Evolutionary conservation across 2,329 filamentous ascomycete species (phyloP).

Genomic region (Colletotrichum eleusines): DNA sequence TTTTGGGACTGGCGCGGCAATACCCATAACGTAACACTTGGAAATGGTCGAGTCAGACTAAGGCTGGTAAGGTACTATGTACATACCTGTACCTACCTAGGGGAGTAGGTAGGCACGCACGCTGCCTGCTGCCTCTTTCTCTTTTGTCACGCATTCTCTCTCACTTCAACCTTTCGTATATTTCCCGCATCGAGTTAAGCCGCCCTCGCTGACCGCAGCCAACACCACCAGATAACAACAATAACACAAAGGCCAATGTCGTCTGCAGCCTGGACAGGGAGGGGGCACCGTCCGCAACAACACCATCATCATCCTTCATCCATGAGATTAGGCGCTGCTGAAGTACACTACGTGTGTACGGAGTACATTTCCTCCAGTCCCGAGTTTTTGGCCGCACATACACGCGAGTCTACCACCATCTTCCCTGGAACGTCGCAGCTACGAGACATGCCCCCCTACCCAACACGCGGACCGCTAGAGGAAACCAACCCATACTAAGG

Average conservation of each 20-base stretch:
- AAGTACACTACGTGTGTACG: not conserved
- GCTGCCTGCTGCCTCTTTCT: not conserved
- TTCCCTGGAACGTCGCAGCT: not conserved
- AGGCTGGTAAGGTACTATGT: no score
- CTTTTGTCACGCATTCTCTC: slow-evolving; percentile 9
- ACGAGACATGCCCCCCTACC: not conserved
- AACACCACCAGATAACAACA: no score
- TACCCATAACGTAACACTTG: slow-evolving; percentile 63
- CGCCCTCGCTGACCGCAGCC: no score
- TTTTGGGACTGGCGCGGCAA: slow-evolving; percentile 50
- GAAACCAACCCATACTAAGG: not conserved
- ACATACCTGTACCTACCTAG: no score
- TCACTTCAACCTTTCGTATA: slow-evolving; percentile 18
- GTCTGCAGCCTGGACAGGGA: no score
- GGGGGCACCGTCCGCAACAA: no score
- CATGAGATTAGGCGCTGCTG: slow-evolving; percentile 4
- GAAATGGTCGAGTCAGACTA: slow-evolving; percentile 50
- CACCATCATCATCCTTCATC: slow-evolving; percentile 16
- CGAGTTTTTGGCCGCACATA: slow-evolving; percentile 17
- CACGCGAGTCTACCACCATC: not conserved
- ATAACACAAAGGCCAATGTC: no score
- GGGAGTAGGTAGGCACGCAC: no score
- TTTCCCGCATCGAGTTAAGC: no score
- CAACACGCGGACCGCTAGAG: not conserved
- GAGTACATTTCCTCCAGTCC: not conserved